phyloP scores from a whole-genome alignment of 305 asterid species.

The Fraxinus greggii region DNA sequence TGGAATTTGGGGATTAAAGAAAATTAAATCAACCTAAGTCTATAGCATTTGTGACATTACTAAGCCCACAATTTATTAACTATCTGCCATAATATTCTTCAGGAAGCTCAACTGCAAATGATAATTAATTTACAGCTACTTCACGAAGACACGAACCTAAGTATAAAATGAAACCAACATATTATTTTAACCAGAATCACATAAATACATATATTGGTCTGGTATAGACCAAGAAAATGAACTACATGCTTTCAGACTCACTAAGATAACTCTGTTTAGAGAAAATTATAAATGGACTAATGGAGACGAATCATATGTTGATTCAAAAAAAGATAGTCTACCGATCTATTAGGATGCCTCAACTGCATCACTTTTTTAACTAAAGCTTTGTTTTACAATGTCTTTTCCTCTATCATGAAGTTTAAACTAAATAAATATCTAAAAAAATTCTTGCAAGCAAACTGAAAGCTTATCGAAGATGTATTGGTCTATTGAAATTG shows the following conservation, averaged over 20 bases:
- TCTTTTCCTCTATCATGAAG: too few species aligned
- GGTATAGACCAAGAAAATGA: background rate
- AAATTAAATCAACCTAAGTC: conserved; percentile 20
- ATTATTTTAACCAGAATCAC: background rate
- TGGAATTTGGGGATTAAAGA: conserved; percentile 5
- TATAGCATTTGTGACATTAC: conserved; percentile 12
- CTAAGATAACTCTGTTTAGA: background rate
- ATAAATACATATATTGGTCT: background rate
- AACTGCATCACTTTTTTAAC: too few species aligned
- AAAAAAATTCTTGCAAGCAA: too few species aligned
- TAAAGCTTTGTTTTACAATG: too few species aligned
- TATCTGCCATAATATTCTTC: conserved; percentile 97
- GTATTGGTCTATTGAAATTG: too few species aligned
- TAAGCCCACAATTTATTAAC: conserved; percentile 25
- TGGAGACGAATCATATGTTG: background rate
- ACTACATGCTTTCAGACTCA: background rate
- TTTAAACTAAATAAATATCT: too few species aligned
- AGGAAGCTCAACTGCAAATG: conserved; percentile 97
- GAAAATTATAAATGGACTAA: background rate
- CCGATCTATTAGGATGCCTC: too few species aligned
- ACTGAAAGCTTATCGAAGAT: too few species aligned
- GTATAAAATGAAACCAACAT: conserved; percentile 16
- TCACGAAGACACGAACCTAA: conserved; percentile 64
- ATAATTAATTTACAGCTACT: conserved; percentile 90
- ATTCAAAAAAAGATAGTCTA: background rate